These are phyloP conservation scores for Vinca minor DNA, from an alignment of 257 asterid genomes.

Conservation along the genomic window DNA sequence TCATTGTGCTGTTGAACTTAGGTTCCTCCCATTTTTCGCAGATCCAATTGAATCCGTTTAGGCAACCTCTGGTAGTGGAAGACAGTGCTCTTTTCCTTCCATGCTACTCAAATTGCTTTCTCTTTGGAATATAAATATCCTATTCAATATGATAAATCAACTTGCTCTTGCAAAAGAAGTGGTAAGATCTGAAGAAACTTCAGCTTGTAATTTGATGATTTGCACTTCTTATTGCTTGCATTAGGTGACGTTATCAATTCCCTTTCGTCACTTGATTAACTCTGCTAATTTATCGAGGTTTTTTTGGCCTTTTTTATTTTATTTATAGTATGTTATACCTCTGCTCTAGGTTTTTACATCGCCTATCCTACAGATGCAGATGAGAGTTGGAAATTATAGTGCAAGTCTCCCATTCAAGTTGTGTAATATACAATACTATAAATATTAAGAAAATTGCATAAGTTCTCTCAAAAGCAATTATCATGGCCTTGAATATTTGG, in stretches of 20 bases:
- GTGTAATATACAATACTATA: not conserved
- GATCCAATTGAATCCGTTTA: conserved; percentile 86
- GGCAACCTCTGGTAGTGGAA: conserved; percentile 77
- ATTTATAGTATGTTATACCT: not conserved
- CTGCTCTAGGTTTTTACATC: not conserved
- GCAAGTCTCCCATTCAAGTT: not conserved
- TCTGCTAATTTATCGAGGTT: not conserved
- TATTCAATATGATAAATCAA: not conserved
- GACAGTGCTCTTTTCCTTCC: conserved; percentile 63
- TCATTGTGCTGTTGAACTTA: not conserved
- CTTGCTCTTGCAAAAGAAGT: not conserved
- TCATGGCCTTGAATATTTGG: not conserved
- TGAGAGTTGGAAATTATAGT: not conserved
- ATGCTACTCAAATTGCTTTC: conserved; percentile 80
- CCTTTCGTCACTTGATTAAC: not conserved
- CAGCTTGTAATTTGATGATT: not conserved
- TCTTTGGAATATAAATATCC: conserved; percentile 52
- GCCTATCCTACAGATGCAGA: not conserved
- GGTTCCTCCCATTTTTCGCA: conserved; percentile 21
- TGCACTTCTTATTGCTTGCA: not conserved
- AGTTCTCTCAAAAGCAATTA: not conserved
- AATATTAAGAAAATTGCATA: not conserved
- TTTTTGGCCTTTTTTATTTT: not conserved
- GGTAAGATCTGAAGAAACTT: not conserved
- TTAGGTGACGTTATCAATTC: not conserved